Evolutionary conservation across 306 rosid genomes (phyloP).

Genomic region (Cucumis sativus): Cucumber_9930_V3 NC_026657.2:36998001-36998500

Average conservation of each 20-base stretch:
- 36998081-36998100: neutral
- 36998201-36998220: neutral
- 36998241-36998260: neutral
- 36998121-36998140: neutral
- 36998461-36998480: neutral
- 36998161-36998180: neutral
- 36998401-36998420: neutral
- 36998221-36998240: constrained; percentile 4
- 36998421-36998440: neutral
- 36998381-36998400: neutral
- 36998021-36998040: neutral
- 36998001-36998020: neutral
- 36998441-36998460: constrained; percentile 4
- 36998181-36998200: neutral
- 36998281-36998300: neutral
- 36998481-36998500: neutral
- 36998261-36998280: neutral
- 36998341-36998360: neutral
- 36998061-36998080: constrained; percentile 1
- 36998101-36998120: neutral
- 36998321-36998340: neutral
- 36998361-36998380: neutral
- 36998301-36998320: neutral
- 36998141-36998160: neutral
- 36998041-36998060: neutral